Conservation (phyloP, 73 alveolate genomes). For the Breviolum minutum region DNA sequence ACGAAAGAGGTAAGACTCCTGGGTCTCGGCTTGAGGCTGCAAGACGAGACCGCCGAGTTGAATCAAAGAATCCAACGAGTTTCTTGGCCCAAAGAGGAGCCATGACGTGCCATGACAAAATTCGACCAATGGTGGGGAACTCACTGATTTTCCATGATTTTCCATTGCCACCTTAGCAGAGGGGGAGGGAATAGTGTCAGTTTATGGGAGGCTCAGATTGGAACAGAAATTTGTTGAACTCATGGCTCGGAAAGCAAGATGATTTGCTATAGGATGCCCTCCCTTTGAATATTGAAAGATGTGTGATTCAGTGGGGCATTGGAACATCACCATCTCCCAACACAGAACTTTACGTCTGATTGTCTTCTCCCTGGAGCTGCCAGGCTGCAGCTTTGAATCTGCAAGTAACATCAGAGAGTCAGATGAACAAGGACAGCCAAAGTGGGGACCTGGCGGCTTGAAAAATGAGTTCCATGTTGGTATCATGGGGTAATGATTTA, state of each 20-base stretch:
- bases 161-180: too few species aligned
- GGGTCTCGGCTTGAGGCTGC: not conserved
- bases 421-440: not conserved
- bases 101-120: not conserved
- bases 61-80: constrained; percentile 25
- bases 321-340: too few species aligned
- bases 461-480: not conserved
- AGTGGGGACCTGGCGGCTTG: not conserved
- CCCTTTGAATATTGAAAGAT: too few species aligned
- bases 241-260: too few species aligned
- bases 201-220: too few species aligned
- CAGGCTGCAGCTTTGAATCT: constrained; percentile 12
- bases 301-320: too few species aligned
- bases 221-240: too few species aligned
- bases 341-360: too few species aligned
- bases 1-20: not conserved
- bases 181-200: too few species aligned
- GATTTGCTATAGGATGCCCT: too few species aligned
- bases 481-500: too few species aligned
- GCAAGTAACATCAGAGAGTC: not conserved
- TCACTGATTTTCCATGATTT: too few species aligned
- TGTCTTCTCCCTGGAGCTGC: not conserved
- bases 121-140: not conserved
- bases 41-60: constrained; percentile 48
- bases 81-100: not conserved